Evolutionary conservation across 1,284 basidiomycete species (phyloP), one percentile per base, ranked within the genome.

Genomic region (Sporisorium sorghi): DNA sequence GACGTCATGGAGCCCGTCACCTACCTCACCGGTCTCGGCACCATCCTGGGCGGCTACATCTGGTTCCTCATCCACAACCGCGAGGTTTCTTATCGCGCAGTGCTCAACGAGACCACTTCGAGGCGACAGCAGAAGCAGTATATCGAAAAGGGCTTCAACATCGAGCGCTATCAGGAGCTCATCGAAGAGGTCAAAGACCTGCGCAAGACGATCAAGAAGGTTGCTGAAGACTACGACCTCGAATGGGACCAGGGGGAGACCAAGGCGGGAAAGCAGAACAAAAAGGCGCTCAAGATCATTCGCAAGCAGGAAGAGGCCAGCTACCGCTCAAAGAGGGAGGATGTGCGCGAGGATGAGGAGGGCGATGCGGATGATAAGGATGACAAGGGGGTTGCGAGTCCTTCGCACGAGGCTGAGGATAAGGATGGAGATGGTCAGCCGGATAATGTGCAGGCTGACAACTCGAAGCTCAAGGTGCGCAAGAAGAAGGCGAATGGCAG

Each of bases 11-110:
- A 79, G 58, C 71, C 77, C 7, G 72, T 75, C 50, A 75, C 77
- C 35, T 81, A 79, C 44, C 75, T 81, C 53, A 74, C 70, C 17
- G 79, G 78, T 56, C 69, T 79, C 12, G 79, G 68, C 48, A 73
- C 76, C 32, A 63, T 81, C 40, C 63, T 79, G 69, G 75, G 69
- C 19, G 78, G 78, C 53, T 81, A 80, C 40, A 59, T 72, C 28
- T 81, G 78, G 76, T 78, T 81, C 71, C 72, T 81, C 46, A 63
- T 77, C 23, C 76, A 80, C 56, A 78, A 80, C 42, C 70, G 78
- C 17, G 79, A 81, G 51, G 78, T 81, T 0, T 73, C 69, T 30
- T 80, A 80, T 30, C 73, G 79, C 23, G 76, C 78, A 11, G 79
- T 81, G 23, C 71, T 81, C 32, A 80, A 72, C 54, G 79, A 81